Evolutionary conservation across 768 basidiomycete species (phyloP).

Genomic region (Albatrellus ellisii): DNA sequence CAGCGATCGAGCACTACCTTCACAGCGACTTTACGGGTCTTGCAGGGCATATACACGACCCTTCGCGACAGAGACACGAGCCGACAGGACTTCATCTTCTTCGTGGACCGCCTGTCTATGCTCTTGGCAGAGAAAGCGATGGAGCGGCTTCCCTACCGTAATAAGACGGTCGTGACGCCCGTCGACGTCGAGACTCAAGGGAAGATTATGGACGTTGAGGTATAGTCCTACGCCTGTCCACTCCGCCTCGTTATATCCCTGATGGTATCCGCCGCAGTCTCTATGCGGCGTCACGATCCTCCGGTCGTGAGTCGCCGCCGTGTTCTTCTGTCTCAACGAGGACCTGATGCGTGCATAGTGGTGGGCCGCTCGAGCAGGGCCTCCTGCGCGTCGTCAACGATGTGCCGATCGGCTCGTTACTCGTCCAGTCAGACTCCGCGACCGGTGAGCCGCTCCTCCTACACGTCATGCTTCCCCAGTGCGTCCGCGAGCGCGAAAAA

Average conservation of each 20-base stretch:
- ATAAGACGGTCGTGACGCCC: slow-evolving; percentile 56
- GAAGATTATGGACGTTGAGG: slow-evolving; percentile 46
- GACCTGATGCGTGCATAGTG: slow-evolving; percentile 29
- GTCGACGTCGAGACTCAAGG: slow-evolving; percentile 43
- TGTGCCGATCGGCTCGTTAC: slow-evolving; percentile 74
- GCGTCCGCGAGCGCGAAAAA: slow-evolving; percentile 47
- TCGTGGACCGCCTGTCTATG: slow-evolving; percentile 77
- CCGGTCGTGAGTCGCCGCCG: slow-evolving; percentile 51
- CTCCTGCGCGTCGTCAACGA: slow-evolving; percentile 82
- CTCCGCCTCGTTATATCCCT: neutral
- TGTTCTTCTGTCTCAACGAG: neutral
- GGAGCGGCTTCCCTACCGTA: slow-evolving; percentile 62
- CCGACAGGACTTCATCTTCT: slow-evolving; percentile 87
- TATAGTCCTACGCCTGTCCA: slow-evolving; percentile 17
- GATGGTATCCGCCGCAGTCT: slow-evolving; percentile 26
- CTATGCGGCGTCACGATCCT: slow-evolving; percentile 85
- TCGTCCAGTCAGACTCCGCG: slow-evolving; percentile 78
- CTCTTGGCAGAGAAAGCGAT: slow-evolving; percentile 76
- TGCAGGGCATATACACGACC: slow-evolving; percentile 81
- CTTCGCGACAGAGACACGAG: slow-evolving; percentile 59
- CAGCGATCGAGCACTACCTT: neutral
- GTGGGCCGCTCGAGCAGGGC: slow-evolving; percentile 84
- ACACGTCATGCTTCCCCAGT: slow-evolving; percentile 67
- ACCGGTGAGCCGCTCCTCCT: slow-evolving; percentile 84
- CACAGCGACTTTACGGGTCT: neutral